These are phyloP conservation scores for Botrytis paeoniae DNA, from an alignment of 2,329 filamentous ascomycete species.

Conservation along the genomic window DNA sequence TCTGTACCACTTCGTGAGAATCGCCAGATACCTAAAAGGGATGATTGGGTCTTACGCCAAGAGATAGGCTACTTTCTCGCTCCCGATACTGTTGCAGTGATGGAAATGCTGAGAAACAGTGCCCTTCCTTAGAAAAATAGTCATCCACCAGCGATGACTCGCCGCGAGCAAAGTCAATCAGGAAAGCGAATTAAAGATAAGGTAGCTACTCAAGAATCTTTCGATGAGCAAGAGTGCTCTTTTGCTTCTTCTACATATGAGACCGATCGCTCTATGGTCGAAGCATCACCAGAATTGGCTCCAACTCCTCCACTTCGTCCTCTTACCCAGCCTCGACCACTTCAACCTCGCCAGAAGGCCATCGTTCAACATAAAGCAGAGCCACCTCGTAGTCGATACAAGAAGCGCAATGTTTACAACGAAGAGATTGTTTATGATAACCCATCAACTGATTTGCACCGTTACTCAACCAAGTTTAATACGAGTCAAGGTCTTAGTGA, in stretches of 20 bases:
- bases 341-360: not conserved
- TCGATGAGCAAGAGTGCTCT: not conserved
- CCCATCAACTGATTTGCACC: not conserved
- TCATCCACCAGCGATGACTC: not conserved
- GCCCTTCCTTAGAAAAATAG: not conserved
- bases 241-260: not conserved
- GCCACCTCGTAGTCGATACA: not conserved
- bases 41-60: not conserved
- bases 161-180: no score
- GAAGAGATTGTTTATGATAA: not conserved
- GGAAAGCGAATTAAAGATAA: not conserved
- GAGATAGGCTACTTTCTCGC: conserved; percentile 8
- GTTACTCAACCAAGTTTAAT: not conserved
- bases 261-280: not conserved
- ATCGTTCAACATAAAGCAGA: not conserved
- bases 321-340: not conserved
- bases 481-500: not conserved
- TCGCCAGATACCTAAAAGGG: not conserved
- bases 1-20: conserved; percentile 1
- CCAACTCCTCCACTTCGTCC: no score
- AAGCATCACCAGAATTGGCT: not conserved
- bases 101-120: not conserved
- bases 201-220: no score
- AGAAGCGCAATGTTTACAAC: not conserved
- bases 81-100: not conserved